Conservation (phyloP, 2,329 filamentous ascomycete genomes). For the Phialophora tarda region DNA sequence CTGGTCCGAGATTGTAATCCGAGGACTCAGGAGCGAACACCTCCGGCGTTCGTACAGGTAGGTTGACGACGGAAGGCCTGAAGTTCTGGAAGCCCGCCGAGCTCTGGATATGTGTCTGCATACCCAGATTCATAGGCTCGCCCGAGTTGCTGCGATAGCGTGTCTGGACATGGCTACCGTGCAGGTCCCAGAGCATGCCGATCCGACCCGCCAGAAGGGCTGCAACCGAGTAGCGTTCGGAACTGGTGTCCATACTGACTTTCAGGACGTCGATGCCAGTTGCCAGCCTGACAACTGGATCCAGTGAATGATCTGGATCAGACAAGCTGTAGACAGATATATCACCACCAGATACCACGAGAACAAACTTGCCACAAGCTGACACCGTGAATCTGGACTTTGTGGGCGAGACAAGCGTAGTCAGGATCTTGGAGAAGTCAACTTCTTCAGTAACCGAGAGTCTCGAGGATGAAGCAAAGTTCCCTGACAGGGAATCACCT, state of each 20-base stretch:
- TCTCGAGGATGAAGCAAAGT: conserved; percentile 30
- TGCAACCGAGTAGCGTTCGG: conserved; percentile 61
- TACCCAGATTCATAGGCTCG: conserved; percentile 36
- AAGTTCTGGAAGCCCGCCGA: conserved; percentile 7
- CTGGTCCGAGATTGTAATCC: background rate
- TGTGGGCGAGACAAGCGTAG: conserved; percentile 22
- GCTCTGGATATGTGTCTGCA: conserved; percentile 28
- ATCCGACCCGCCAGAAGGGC: conserved; percentile 65
- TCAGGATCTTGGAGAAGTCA: conserved; percentile 37
- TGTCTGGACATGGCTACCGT: conserved; percentile 32
- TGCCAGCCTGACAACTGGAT: conserved; percentile 59
- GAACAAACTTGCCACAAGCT: conserved; percentile 63
- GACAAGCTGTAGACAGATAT: conserved; percentile 63
- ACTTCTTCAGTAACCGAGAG: conserved; percentile 28
- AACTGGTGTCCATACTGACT: conserved; percentile 68
- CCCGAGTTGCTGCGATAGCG: conserved; percentile 31
- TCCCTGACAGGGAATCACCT: conserved; percentile 45
- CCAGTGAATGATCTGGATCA: conserved; percentile 43
- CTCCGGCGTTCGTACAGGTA: conserved; percentile 18
- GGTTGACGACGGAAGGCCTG: conserved; percentile 8
- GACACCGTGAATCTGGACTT: conserved; percentile 57
- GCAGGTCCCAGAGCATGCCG: conserved; percentile 65
- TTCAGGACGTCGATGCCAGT: conserved; percentile 64
- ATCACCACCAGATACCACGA: conserved; percentile 60
- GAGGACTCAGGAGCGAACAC: background rate